Conservation (phyloP, 148 eudicot genomes). For the Dianthus caryophyllus region DNA sequence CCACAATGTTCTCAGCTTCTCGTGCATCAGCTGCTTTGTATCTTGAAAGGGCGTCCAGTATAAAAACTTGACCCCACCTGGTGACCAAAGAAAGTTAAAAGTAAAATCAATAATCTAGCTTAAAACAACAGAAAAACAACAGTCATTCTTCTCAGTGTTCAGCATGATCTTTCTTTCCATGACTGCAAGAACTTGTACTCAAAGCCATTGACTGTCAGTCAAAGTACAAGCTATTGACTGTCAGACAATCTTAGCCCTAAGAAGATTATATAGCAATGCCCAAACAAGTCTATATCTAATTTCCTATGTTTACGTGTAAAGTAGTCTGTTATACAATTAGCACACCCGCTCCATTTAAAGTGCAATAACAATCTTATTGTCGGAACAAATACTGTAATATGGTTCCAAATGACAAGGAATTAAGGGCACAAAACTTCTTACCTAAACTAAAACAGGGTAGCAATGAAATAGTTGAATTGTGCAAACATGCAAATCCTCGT, state of each 20-base stretch:
- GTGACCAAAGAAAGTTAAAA: slow-evolving; percentile 5
- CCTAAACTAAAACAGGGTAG: neutral
- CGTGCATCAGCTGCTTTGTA: slow-evolving; percentile 96
- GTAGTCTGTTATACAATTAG: neutral
- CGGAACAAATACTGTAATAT: neutral
- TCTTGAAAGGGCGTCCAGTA: slow-evolving; percentile 91
- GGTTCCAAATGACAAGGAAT: neutral
- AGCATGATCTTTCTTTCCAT: slow-evolving; percentile 3
- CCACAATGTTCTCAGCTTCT: slow-evolving; percentile 98
- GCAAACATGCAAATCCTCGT: neutral
- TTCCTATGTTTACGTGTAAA: neutral
- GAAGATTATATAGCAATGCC: neutral
- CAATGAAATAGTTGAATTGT: neutral
- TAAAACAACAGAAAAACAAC: neutral
- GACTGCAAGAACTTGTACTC: neutral
- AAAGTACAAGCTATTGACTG: neutral
- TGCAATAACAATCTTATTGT: neutral
- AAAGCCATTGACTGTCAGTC: neutral
- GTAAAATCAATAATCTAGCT: neutral
- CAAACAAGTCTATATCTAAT: neutral
- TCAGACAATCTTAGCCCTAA: neutral
- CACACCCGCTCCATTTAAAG: neutral
- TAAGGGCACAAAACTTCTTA: neutral
- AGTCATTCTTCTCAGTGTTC: neutral
- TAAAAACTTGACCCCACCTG: slow-evolving; percentile 99